These are phyloP conservation scores for Sphagnum tenellum DNA, from an alignment of 225 moss, liverwort and hornwort species.

Conservation along the genomic window DNA sequence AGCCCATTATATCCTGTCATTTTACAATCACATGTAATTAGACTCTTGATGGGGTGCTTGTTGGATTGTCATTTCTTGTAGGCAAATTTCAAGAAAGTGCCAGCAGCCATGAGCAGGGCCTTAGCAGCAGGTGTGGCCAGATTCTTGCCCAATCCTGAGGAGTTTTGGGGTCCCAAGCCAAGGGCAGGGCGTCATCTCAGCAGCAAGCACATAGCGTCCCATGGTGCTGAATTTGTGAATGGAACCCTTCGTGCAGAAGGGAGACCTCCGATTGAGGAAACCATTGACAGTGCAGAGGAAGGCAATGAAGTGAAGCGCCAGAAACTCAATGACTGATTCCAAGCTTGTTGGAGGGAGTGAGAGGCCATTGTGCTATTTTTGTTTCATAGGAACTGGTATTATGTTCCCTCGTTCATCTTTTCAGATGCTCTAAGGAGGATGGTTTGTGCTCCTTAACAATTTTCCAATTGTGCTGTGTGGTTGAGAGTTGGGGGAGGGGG, in stretches of 20 bases:
- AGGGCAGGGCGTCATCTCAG: slow-evolving; percentile 88
- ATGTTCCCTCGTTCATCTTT: too few species aligned
- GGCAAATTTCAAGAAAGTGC: slow-evolving; percentile 85
- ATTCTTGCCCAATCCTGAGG: slow-evolving; percentile 94
- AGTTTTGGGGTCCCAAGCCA: slow-evolving; percentile 98
- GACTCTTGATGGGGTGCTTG: neutral
- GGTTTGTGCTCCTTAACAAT: too few species aligned
- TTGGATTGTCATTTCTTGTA: slow-evolving; percentile 7
- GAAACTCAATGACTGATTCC: slow-evolving; percentile 26
- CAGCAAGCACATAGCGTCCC: slow-evolving; percentile 66
- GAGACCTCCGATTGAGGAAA: slow-evolving; percentile 23
- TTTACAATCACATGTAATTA: too few species aligned
- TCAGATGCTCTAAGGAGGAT: too few species aligned
- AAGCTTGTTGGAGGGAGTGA: too few species aligned
- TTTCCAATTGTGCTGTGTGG: too few species aligned
- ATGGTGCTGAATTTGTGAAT: slow-evolving; percentile 51
- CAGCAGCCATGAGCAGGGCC: slow-evolving; percentile 87
- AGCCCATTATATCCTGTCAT: too few species aligned
- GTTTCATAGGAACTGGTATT: too few species aligned
- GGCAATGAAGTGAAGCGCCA: slow-evolving; percentile 43
- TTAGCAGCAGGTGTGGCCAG: slow-evolving; percentile 82
- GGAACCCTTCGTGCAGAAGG: slow-evolving; percentile 43
- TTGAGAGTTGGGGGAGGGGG: too few species aligned
- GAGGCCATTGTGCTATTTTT: too few species aligned
- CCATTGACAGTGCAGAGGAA: slow-evolving; percentile 9